phyloP scores from a whole-genome alignment of 23 red algal species.

The Porphyridium purpureum region DNA sequence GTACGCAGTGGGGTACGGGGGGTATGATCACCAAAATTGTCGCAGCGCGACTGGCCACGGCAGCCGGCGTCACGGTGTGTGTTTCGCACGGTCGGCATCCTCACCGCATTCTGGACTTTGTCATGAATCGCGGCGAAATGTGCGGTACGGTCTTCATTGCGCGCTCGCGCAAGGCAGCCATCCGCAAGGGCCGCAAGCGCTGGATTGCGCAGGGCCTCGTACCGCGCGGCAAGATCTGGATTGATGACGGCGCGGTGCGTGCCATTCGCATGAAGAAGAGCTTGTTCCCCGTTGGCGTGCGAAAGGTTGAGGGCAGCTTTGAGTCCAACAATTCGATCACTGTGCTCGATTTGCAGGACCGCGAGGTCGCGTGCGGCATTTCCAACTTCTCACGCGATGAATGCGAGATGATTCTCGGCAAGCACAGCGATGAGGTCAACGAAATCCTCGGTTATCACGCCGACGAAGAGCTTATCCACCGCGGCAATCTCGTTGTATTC shows the following conservation, averaged over 20 bases:
- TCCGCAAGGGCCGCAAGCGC: slow-evolving; percentile 38
- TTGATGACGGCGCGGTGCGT: slow-evolving; percentile 31
- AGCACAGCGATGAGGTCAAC: slow-evolving; percentile 25
- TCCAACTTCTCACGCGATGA: slow-evolving; percentile 49
- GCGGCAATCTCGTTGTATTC: slow-evolving; percentile 60
- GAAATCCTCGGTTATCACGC: slow-evolving; percentile 29
- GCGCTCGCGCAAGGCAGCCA: slow-evolving; percentile 10
- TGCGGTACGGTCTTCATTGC: slow-evolving; percentile 76
- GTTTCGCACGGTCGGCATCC: slow-evolving; percentile 75
- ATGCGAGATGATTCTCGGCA: slow-evolving; percentile 26
- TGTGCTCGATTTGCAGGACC: slow-evolving; percentile 17
- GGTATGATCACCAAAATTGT: slow-evolving; percentile 96
- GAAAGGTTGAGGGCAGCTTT: slow-evolving; percentile 35
- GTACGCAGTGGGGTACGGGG: slow-evolving; percentile 97
- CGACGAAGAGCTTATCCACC: slow-evolving; percentile 50
- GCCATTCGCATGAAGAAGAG: slow-evolving; percentile 26
- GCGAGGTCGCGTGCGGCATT: slow-evolving; percentile 67
- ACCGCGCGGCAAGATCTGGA: slow-evolving; percentile 40
- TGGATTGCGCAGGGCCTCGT: slow-evolving; percentile 90
- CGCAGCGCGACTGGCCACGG: slow-evolving; percentile 91
- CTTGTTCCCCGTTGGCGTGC: slow-evolving; percentile 43
- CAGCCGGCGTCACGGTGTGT: slow-evolving; percentile 70
- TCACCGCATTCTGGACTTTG: slow-evolving; percentile 60
- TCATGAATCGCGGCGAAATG: slow-evolving; percentile 13
- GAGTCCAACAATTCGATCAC: slow-evolving; percentile 45